Evolutionary conservation across 148 eudicot species (phyloP).

Genomic region (Nepenthes mirabilis): DNA sequence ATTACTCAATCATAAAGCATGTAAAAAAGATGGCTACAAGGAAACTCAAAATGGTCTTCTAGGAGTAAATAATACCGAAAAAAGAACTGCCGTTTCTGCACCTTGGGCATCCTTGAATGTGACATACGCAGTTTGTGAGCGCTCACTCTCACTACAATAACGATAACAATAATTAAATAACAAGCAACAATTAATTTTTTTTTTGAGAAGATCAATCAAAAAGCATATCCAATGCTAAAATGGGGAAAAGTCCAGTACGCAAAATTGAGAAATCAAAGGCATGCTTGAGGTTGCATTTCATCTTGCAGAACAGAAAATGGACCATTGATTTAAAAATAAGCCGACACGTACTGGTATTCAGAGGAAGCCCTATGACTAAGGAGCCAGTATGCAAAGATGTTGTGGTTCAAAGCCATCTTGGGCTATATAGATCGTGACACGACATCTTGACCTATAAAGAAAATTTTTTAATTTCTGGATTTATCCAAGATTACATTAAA

Average conservation of each 20-base stretch:
- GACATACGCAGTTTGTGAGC: conserved; percentile 81
- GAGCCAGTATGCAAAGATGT: no score
- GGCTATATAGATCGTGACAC: no score
- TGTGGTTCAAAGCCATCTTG: no score
- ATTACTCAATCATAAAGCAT: not conserved
- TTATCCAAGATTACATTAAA: no score
- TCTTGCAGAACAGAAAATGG: no score
- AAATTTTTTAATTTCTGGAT: no score
- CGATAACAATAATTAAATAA: not conserved
- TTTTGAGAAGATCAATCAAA: not conserved
- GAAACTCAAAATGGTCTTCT: not conserved
- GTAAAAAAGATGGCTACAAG: not conserved
- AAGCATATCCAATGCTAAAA: not conserved
- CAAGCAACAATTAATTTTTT: not conserved
- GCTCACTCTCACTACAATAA: conserved; percentile 55
- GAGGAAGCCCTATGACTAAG: no score
- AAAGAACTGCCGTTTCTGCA: conserved; percentile 94
- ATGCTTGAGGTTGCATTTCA: no score
- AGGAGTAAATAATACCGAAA: conserved; percentile 36
- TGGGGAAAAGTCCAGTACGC: not conserved
- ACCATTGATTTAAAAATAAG: no score
- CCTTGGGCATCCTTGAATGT: conserved; percentile 78
- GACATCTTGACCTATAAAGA: no score
- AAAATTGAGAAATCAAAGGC: not conserved
- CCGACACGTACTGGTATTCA: no score